A percentile compares a stretch with the other conserved stretches of the same genome.
Conservation (phyloP, 345 rosid genomes). For the Reutealis trisperma region DNA sequence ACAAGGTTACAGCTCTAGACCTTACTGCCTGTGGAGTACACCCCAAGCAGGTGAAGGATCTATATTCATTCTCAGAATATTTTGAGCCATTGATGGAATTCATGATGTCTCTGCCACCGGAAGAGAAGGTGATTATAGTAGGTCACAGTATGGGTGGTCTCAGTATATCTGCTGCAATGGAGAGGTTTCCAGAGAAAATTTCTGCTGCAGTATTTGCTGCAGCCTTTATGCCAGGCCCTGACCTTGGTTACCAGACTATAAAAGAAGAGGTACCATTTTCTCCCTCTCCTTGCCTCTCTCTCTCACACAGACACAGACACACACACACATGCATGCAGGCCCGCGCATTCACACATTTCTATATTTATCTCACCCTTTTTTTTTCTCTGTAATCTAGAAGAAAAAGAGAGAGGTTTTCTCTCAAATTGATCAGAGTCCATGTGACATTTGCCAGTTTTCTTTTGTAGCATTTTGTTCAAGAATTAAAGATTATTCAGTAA, state of each 20-base stretch:
- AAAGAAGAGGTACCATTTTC: constrained; percentile 37
- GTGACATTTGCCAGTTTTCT: neutral
- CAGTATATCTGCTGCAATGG: constrained; percentile 41
- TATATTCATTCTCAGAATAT: constrained; percentile 30
- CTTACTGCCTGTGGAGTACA: constrained; percentile 34
- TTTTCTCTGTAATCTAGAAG: neutral
- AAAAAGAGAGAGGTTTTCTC: neutral
- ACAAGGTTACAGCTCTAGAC: constrained; percentile 35
- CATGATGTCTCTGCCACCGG: constrained; percentile 30
- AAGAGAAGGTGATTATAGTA: constrained; percentile 43
- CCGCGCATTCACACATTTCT: neutral
- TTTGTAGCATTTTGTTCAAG: neutral
- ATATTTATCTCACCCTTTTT: too few relatives aligned
- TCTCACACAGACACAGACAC: neutral
- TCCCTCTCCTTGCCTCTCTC: neutral
- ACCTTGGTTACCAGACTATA: constrained; percentile 23
- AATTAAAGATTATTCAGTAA: neutral
- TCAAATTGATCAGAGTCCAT: neutral
- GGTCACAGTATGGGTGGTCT: constrained; percentile 46
- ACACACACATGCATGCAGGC: too few relatives aligned
- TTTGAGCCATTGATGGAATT: constrained; percentile 38
- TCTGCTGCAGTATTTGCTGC: constrained; percentile 33
- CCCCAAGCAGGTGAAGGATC: constrained; percentile 26
- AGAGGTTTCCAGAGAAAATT: constrained; percentile 43
- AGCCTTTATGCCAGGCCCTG: constrained; percentile 40